These are phyloP conservation scores for Wickerhamiella nectarea DNA, from an alignment of 805 yeast genomes.

Conservation along the genomic window DNA sequence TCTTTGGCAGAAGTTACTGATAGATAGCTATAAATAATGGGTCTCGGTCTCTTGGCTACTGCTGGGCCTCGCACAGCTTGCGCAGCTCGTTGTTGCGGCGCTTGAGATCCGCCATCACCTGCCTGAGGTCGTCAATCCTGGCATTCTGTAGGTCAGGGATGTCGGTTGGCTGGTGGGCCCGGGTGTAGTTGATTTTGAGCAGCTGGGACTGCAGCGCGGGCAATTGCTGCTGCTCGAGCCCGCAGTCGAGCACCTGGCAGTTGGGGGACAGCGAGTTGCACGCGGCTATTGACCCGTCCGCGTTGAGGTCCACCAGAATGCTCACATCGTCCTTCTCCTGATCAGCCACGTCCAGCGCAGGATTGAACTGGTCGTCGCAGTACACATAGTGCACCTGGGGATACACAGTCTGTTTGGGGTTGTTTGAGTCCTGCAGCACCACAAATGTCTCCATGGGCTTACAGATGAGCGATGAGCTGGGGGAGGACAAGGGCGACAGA, in stretches of 20 bases:
- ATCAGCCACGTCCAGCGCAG: slow-evolving; percentile 24
- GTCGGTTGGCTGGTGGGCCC: slow-evolving; percentile 15
- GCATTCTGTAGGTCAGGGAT: slow-evolving; percentile 15
- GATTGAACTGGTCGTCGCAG: slow-evolving; percentile 26
- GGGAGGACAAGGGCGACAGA: too few species aligned
- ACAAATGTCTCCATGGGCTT: slow-evolving; percentile 11
- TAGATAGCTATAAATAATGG: too few species aligned
- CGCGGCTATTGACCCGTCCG: slow-evolving; percentile 22
- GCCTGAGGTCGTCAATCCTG: slow-evolving; percentile 10
- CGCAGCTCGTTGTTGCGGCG: slow-evolving; percentile 15
- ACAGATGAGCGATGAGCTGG: too few species aligned
- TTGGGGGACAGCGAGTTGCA: slow-evolving; percentile 27
- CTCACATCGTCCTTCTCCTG: slow-evolving; percentile 23
- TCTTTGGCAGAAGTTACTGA: slow-evolving; percentile 95
- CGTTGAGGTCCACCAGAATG: slow-evolving; percentile 28
- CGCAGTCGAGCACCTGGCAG: slow-evolving; percentile 27
- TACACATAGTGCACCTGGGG: slow-evolving; percentile 29
- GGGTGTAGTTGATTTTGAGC: slow-evolving; percentile 14
- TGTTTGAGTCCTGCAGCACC: slow-evolving; percentile 15
- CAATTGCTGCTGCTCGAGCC: slow-evolving; percentile 16
- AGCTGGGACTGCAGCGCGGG: slow-evolving; percentile 13
- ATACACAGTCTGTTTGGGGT: slow-evolving; percentile 19
- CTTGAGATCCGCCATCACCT: slow-evolving; percentile 14
- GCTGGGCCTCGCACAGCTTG: not conserved
- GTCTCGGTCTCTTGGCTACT: too few species aligned